These are phyloP conservation scores for Neonectria faginata DNA, from an alignment of 2,329 filamentous ascomycete genomes.

Conservation along the genomic window DNA sequence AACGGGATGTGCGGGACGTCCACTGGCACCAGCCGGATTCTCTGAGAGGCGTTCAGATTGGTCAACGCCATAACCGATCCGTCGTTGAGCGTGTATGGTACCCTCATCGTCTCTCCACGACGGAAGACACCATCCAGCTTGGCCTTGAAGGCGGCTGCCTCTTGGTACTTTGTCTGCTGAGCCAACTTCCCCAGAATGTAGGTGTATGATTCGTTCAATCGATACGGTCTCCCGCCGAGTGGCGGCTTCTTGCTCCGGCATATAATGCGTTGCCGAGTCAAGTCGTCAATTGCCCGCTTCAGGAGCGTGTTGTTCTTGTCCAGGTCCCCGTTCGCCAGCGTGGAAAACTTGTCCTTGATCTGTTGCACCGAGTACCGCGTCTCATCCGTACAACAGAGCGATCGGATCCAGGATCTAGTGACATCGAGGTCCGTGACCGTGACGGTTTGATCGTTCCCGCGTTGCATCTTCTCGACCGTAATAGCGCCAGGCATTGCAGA, in stretches of 20 bases:
- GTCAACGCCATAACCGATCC: constrained; percentile 75
- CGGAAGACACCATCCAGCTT: constrained; percentile 68
- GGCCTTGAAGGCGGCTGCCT: constrained; percentile 70
- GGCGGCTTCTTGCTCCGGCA: constrained; percentile 70
- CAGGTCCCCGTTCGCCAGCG: constrained; percentile 57
- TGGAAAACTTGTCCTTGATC: constrained; percentile 64
- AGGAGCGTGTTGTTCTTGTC: constrained; percentile 58
- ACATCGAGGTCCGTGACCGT: constrained; percentile 53
- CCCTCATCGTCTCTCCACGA: constrained; percentile 53
- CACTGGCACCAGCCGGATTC: constrained; percentile 64
- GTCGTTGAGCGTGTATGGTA: constrained; percentile 71
- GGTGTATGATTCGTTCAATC: constrained; percentile 70
- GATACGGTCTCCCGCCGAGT: constrained; percentile 70
- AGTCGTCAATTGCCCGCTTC: constrained; percentile 59
- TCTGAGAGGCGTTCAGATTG: constrained; percentile 71
- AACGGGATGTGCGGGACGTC: constrained; percentile 73
- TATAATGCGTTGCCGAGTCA: constrained; percentile 65
- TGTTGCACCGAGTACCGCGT: constrained; percentile 60
- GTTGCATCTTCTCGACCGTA: constrained; percentile 33
- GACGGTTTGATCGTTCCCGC: constrained; percentile 10
- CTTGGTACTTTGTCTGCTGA: constrained; percentile 64
- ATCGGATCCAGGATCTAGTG: constrained; percentile 70
- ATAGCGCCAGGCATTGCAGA: constrained; percentile 61
- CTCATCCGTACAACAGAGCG: constrained; percentile 66
- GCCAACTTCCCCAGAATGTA: constrained; percentile 68